Conservation (phyloP, 176 grass and related monocot species). For the Sorghum bicolor region DNA sequence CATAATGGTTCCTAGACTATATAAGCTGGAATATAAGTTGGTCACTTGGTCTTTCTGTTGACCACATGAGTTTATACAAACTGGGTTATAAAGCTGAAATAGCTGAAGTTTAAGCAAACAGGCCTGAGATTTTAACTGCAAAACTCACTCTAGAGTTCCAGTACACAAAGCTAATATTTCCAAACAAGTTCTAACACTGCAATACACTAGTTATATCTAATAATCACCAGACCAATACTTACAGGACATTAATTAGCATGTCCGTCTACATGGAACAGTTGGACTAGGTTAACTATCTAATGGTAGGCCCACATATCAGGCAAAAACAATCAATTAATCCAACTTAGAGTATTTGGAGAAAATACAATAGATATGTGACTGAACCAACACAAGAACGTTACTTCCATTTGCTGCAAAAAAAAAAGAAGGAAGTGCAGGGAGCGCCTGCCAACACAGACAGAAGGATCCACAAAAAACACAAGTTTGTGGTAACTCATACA, state of each 20-base stretch:
- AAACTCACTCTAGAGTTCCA: neutral
- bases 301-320: neutral
- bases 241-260: conserved; percentile 1
- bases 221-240: neutral
- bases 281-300: neutral
- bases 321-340: neutral
- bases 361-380: neutral
- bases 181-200: neutral
- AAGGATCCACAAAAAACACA: conserved; percentile 1
- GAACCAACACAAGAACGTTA: neutral
- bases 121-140: neutral
- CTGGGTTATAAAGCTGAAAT: neutral
- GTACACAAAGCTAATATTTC: neutral
- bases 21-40: neutral
- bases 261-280: neutral
- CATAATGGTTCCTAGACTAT: neutral
- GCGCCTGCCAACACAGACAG: neutral
- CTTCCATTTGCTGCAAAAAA: neutral
- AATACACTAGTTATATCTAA: conserved; percentile 5
- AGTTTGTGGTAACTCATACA: neutral
- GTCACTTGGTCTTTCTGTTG: neutral
- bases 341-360: neutral
- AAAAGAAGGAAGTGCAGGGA: neutral
- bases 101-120: neutral
- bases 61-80: neutral